These are phyloP conservation scores for Neurospora sp. DNA, from an alignment of 495 filamentous ascomycete species.

Conservation along the genomic window DNA sequence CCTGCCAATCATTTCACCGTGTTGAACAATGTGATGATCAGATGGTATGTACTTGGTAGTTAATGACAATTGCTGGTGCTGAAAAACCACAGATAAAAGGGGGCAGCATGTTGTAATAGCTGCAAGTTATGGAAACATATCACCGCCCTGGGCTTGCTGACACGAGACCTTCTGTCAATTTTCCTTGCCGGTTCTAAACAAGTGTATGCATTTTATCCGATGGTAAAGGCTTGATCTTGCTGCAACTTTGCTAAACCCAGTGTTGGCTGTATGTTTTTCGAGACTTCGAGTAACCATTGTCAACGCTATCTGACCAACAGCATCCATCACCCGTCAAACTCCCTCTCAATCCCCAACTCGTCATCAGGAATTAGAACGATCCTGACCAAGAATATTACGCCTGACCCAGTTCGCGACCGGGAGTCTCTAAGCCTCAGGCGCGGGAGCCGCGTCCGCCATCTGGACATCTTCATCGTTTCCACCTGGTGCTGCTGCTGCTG, in stretches of 20 bases:
- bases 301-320: not conserved
- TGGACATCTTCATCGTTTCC: not conserved
- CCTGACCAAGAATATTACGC: not conserved
- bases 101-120: not conserved
- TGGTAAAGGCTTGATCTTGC: slow-evolving; percentile 34
- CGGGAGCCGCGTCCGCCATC: not conserved
- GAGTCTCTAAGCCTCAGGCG: not conserved
- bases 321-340: not conserved
- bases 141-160: not conserved
- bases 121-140: not conserved
- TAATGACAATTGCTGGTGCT: too few species aligned
- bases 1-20: too few species aligned
- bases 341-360: not conserved
- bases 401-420: not conserved
- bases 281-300: not conserved
- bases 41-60: too few species aligned
- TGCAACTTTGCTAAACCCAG: slow-evolving; percentile 3
- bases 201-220: slow-evolving; percentile 3
- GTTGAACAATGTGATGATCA: too few species aligned
- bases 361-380: not conserved
- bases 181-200: not conserved
- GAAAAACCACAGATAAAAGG: too few species aligned
- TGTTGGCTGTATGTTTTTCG: not conserved
- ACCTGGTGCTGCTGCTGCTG: not conserved
- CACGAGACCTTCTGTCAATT: not conserved